These are phyloP conservation scores for Salix caprea DNA, from an alignment of 345 rosid species.

Conservation along the genomic window DNA sequence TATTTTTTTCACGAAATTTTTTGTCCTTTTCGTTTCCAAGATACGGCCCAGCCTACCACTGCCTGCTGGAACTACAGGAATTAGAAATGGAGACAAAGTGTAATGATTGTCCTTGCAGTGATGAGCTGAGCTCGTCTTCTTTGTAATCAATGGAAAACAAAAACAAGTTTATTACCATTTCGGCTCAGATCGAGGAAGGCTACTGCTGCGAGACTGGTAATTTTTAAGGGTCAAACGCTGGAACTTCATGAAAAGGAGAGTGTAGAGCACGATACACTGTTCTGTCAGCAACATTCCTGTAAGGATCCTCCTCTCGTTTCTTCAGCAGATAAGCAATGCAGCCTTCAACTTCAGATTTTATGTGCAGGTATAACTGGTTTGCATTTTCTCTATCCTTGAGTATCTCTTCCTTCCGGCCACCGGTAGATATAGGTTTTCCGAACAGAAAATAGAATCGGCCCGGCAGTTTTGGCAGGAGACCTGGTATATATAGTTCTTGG, in stretches of 20 bases:
- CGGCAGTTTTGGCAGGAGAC: conserved; percentile 55
- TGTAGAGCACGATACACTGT: conserved; percentile 28
- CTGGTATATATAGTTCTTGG: conserved; percentile 45
- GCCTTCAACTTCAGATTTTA: conserved; percentile 54
- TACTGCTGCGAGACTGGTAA: neutral
- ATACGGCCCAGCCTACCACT: too few relatives aligned
- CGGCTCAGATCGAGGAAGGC: neutral
- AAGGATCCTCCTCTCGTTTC: conserved; percentile 73
- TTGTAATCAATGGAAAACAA: too few relatives aligned
- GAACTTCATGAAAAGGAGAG: conserved; percentile 48
- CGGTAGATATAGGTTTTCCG: conserved; percentile 58
- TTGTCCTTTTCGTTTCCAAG: too few relatives aligned
- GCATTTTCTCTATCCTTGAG: conserved; percentile 51
- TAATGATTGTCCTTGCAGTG: too few relatives aligned
- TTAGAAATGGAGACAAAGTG: too few relatives aligned
- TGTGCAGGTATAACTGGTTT: conserved; percentile 50
- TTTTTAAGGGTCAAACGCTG: conserved; percentile 46
- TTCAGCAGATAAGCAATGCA: conserved; percentile 56
- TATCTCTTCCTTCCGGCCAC: conserved; percentile 43
- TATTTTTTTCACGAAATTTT: too few relatives aligned
- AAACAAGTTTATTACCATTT: too few relatives aligned
- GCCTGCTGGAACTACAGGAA: too few relatives aligned
- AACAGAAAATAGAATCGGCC: conserved; percentile 70
- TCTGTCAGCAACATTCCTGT: conserved; percentile 54
- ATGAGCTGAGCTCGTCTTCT: too few relatives aligned